These are phyloP conservation scores for Phyllosticta paracitricarpa DNA, from an alignment of 2,329 filamentous ascomycete genomes.

Conservation along the genomic window DNA sequence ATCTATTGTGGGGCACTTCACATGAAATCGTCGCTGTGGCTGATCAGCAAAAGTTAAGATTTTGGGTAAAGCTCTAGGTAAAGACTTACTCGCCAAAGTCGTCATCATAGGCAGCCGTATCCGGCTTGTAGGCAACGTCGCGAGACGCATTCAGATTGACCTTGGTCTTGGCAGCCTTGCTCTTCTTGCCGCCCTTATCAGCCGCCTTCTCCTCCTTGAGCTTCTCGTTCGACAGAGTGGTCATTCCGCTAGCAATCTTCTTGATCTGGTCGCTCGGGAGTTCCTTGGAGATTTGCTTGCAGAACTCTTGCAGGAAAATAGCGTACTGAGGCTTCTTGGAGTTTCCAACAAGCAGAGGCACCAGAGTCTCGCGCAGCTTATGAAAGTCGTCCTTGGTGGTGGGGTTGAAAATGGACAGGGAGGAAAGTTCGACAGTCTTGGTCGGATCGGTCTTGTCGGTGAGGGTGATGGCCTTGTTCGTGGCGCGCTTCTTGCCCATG, in stretches of 20 bases:
- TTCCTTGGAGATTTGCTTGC: slow-evolving; percentile 78
- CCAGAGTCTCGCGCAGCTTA: slow-evolving; percentile 65
- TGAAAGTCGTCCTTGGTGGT: slow-evolving; percentile 79
- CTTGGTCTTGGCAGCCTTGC: slow-evolving; percentile 94
- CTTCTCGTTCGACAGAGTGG: slow-evolving; percentile 92
- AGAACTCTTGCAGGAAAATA: slow-evolving; percentile 83
- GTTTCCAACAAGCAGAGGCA: slow-evolving; percentile 64
- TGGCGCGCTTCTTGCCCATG: slow-evolving; percentile 55
- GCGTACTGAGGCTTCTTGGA: slow-evolving; percentile 83
- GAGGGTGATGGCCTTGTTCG: slow-evolving; percentile 56
- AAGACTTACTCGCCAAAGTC: slow-evolving; percentile 71
- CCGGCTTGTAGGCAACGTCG: slow-evolving; percentile 46
- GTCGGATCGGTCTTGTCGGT: slow-evolving; percentile 63
- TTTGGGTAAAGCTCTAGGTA: neutral
- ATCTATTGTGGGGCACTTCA: slow-evolving; percentile 14
- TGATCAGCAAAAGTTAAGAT: slow-evolving; percentile 15
- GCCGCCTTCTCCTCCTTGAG: slow-evolving; percentile 96
- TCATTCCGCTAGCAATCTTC: slow-evolving; percentile 81
- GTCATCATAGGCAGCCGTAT: slow-evolving; percentile 71
- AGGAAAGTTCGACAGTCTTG: slow-evolving; percentile 69
- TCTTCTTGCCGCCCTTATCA: slow-evolving; percentile 93
- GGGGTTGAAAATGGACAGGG: slow-evolving; percentile 80
- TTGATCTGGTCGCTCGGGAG: slow-evolving; percentile 90
- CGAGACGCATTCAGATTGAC: slow-evolving; percentile 62
- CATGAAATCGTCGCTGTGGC: slow-evolving; percentile 29